phyloP scores from a whole-genome alignment of 441 rosid genomes.

The Eutrema salsugineum region DNA sequence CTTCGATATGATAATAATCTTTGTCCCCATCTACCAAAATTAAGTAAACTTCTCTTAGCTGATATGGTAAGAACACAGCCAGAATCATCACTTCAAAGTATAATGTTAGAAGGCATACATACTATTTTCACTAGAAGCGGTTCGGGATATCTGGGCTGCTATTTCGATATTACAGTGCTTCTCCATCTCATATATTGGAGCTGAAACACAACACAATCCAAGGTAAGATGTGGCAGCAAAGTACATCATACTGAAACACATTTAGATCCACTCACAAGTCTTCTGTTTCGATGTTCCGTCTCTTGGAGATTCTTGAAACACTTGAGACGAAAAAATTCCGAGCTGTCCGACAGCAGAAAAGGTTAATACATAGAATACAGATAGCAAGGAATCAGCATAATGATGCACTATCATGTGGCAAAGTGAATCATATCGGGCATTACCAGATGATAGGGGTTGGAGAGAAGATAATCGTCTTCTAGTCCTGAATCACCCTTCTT shows the following conservation, averaged over 20 bases:
- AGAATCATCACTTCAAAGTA: neutral
- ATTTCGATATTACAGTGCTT: slow-evolving; percentile 96
- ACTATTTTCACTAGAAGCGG: slow-evolving; percentile 50
- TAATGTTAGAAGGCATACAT: slow-evolving; percentile 23
- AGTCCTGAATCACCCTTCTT: slow-evolving; percentile 69
- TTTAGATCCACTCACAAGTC: slow-evolving; percentile 56
- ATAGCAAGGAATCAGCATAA: neutral
- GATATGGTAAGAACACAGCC: neutral
- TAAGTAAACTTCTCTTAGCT: neutral
- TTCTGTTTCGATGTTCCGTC: slow-evolving; percentile 78
- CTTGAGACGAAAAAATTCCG: slow-evolving; percentile 96
- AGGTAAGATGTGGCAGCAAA: slow-evolving; percentile 1
- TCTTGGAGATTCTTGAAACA: slow-evolving; percentile 85
- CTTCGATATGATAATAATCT: slow-evolving; percentile 78
- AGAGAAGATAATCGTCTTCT: slow-evolving; percentile 85
- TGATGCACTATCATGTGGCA: neutral
- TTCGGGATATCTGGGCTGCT: slow-evolving; percentile 77
- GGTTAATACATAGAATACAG: neutral
- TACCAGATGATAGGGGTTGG: slow-evolving; percentile 98
- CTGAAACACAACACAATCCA: slow-evolving; percentile 44
- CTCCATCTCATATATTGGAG: slow-evolving; percentile 90
- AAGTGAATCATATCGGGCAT: slow-evolving; percentile 16
- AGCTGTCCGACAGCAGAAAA: slow-evolving; percentile 59
- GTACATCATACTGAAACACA: slow-evolving; percentile 10
- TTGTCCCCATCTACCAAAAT: slow-evolving; percentile 64